phyloP scores from a whole-genome alignment of 2,329 filamentous ascomycete species.

The Talaromyces sp. region DNA sequence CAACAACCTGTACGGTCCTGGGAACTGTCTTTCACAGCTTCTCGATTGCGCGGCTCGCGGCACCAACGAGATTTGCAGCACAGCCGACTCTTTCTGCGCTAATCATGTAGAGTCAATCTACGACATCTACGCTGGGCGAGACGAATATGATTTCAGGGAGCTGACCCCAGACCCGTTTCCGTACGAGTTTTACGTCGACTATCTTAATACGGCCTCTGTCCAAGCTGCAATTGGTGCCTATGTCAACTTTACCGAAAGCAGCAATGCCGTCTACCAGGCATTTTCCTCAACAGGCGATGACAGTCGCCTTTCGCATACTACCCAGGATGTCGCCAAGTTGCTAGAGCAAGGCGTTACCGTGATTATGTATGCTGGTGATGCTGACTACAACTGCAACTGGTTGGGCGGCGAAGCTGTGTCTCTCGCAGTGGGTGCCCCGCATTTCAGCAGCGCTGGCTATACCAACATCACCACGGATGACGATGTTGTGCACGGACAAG shows the following conservation, averaged over 20 bases:
- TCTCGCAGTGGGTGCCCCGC: constrained; percentile 39
- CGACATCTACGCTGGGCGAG: constrained; percentile 42
- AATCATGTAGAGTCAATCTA: constrained; percentile 43
- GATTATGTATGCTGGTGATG: constrained; percentile 53
- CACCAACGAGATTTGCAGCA: constrained; percentile 45
- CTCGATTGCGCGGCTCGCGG: constrained; percentile 50
- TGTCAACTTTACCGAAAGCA: constrained; percentile 51
- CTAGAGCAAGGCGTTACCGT: constrained; percentile 55
- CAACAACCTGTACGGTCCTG: constrained; percentile 55
- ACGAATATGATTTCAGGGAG: constrained; percentile 55
- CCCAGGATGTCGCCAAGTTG: constrained; percentile 44
- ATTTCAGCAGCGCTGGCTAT: constrained; percentile 49
- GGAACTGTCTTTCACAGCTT: constrained; percentile 56
- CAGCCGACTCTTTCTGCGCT: constrained; percentile 49
- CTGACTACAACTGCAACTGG: constrained; percentile 55
- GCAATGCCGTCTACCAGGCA: constrained; percentile 37
- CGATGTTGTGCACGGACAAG: constrained; percentile 41
- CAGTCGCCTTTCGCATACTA: constrained; percentile 33
- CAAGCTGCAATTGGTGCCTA: constrained; percentile 55
- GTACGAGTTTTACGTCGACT: constrained; percentile 48
- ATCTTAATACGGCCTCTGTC: constrained; percentile 52
- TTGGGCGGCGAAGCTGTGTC: constrained; percentile 50
- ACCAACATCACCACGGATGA: constrained; percentile 36
- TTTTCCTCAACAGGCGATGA: constrained; percentile 47
- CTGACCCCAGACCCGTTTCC: constrained; percentile 49